These are phyloP conservation scores for Prunus yedoensis DNA, from an alignment of 331 rosid species.

Conservation along the genomic window DNA sequence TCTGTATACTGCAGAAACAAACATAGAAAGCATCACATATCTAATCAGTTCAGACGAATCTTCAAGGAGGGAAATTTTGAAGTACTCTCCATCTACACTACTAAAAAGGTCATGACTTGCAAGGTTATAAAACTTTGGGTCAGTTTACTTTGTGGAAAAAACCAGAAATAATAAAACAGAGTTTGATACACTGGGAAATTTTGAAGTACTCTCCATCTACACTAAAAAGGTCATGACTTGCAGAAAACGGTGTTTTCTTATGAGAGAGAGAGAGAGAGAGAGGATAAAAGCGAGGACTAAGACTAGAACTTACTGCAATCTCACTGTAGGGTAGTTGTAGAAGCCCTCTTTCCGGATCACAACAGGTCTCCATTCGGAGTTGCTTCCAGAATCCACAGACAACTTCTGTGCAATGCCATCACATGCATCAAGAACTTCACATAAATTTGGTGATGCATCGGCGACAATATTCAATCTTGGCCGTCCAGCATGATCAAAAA, in stretches of 20 bases:
- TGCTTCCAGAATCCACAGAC: conserved; percentile 56
- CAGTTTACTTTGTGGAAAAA: background rate
- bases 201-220: no score
- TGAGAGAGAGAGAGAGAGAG: background rate
- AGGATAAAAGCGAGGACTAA: background rate
- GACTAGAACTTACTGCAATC: conserved; percentile 80
- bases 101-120: background rate
- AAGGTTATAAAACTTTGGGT: background rate
- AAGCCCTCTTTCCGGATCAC: conserved; percentile 73
- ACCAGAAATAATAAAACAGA: background rate
- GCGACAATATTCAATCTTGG: conserved; percentile 74
- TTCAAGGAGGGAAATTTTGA: conserved; percentile 2
- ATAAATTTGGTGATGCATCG: conserved; percentile 60
- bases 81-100: background rate
- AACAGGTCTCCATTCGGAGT: conserved; percentile 72
- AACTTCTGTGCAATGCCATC: conserved; percentile 55
- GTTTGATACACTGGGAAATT: background rate
- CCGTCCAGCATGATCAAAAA: conserved; percentile 66
- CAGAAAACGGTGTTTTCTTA: no score
- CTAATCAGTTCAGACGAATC: background rate
- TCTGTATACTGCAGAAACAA: conserved; percentile 63
- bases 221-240: no score
- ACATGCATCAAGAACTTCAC: conserved; percentile 75
- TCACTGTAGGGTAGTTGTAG: conserved; percentile 69
- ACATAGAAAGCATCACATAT: background rate